A percentile compares a stretch with the other conserved stretches of the same genome.
phyloP scores from a whole-genome alignment of 2,329 filamentous ascomycete genomes.

The Lasiodiplodia gonubiensis region DNA sequence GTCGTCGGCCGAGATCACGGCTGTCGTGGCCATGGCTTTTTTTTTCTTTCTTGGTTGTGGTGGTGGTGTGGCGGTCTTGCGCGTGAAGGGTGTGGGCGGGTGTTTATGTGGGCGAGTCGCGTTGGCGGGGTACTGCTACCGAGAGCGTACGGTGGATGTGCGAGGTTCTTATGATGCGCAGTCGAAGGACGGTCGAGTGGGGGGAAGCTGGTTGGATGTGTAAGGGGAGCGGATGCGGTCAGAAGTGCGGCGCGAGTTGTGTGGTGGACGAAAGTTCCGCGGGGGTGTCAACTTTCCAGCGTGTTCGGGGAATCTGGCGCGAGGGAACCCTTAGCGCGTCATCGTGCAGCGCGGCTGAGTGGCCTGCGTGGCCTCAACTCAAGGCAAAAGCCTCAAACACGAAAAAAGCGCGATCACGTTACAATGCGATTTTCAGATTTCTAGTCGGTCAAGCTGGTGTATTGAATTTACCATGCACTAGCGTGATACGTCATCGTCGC shows the following conservation, averaged over 20 bases:
- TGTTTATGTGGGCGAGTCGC: neutral
- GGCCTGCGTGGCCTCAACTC: conserved; percentile 6
- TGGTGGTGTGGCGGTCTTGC: neutral
- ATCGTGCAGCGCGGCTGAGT: conserved; percentile 16
- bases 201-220: neutral
- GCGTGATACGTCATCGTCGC: neutral
- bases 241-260: neutral
- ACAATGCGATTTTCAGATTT: neutral
- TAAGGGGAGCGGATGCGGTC: neutral
- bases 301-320: conserved; percentile 22
- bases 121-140: neutral
- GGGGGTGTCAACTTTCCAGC: conserved; percentile 15
- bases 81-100: neutral
- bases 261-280: neutral
- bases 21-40: conserved; percentile 43
- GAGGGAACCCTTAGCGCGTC: conserved; percentile 9
- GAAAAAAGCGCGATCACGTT: neutral
- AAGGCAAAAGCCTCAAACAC: neutral
- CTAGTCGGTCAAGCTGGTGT: neutral
- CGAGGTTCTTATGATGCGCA: neutral
- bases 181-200: neutral
- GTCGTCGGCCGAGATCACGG: conserved; percentile 60
- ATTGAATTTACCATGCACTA: neutral
- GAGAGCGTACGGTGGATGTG: neutral
- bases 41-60: neutral